phyloP scores from a whole-genome alignment of 495 filamentous ascomycete genomes.

The Daldinia concentrica region DNA sequence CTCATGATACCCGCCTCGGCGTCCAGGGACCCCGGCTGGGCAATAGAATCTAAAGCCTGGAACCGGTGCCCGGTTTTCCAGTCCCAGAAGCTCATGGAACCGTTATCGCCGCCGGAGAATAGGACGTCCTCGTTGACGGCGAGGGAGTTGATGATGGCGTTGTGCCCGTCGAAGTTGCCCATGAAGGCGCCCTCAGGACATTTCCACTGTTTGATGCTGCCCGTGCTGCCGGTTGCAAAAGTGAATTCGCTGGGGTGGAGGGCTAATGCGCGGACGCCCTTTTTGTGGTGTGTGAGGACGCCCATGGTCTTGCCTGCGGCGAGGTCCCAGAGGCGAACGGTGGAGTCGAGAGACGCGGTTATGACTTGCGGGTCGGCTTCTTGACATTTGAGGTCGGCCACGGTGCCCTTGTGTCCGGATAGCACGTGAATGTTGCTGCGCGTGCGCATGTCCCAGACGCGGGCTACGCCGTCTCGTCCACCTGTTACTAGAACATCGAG shows the following conservation, averaged over 20 bases:
- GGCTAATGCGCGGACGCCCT: conserved; percentile 86
- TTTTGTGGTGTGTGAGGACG: conserved; percentile 98
- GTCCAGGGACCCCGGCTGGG: conserved; percentile 92
- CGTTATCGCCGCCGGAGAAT: conserved; percentile 96
- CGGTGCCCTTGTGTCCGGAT: conserved; percentile 86
- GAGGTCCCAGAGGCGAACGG: conserved; percentile 94
- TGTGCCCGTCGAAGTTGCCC: conserved; percentile 98
- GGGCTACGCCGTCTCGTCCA: conserved; percentile 89
- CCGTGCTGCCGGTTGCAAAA: conserved; percentile 89
- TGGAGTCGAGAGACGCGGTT: conserved; percentile 87
- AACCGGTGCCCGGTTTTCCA: conserved; percentile 97
- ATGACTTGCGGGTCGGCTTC: conserved; percentile 98
- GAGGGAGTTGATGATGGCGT: conserved; percentile 95
- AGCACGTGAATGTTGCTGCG: conserved; percentile 94
- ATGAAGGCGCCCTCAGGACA: conserved; percentile 98
- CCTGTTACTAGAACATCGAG: conserved; percentile 95
- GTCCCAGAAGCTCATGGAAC: conserved; percentile 97
- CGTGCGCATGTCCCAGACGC: conserved; percentile 99
- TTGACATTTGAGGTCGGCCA: conserved; percentile 89
- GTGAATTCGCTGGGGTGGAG: conserved; percentile 95
- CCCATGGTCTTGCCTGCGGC: conserved; percentile 96
- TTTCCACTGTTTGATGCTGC: conserved; percentile 99
- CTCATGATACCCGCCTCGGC: conserved; percentile 95
- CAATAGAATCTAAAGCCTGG: conserved; percentile 86
- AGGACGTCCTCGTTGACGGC: conserved; percentile 92